Evolutionary conservation across 1,284 basidiomycete genomes (phyloP).

Genomic region (Cryptococcus neoformans): DNA sequence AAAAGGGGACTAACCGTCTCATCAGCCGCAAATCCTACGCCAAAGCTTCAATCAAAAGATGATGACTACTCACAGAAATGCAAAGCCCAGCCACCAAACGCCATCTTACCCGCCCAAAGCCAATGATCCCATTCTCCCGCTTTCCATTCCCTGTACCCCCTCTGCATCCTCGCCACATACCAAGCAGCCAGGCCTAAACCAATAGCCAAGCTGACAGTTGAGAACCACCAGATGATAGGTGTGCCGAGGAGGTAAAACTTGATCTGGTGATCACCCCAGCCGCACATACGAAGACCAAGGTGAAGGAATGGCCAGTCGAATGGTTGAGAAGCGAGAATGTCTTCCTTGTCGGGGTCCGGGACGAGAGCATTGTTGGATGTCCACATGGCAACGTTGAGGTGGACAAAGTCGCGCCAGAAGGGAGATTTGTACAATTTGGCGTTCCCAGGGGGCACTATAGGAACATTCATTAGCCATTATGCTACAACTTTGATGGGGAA

Average conservation of each 20-base stretch:
- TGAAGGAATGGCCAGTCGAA: constrained; percentile 91
- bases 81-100: constrained; percentile 86
- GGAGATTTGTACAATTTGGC: constrained; percentile 82
- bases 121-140: constrained; percentile 89
- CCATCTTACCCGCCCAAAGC: constrained; percentile 87
- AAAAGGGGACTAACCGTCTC: constrained; percentile 69
- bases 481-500: neutral
- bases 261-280: constrained; percentile 81
- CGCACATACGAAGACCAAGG: constrained; percentile 92
- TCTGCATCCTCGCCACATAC: constrained; percentile 79
- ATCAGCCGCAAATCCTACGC: constrained; percentile 1
- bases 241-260: constrained; percentile 96
- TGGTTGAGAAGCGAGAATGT: constrained; percentile 89
- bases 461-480: neutral
- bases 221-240: constrained; percentile 89
- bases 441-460: constrained; percentile 74
- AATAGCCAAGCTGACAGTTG: constrained; percentile 64
- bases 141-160: constrained; percentile 87
- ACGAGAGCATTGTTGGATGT: constrained; percentile 97
- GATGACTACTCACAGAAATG: constrained; percentile 67
- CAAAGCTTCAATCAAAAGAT: neutral
- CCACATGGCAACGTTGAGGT: constrained; percentile 99
- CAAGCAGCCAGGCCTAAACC: constrained; percentile 58
- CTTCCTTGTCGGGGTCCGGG: constrained; percentile 96
- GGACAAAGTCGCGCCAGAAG: constrained; percentile 96